These are phyloP conservation scores for Coffea eugenioides DNA, from an alignment of 257 asterid species.

Conservation along the genomic window DNA sequence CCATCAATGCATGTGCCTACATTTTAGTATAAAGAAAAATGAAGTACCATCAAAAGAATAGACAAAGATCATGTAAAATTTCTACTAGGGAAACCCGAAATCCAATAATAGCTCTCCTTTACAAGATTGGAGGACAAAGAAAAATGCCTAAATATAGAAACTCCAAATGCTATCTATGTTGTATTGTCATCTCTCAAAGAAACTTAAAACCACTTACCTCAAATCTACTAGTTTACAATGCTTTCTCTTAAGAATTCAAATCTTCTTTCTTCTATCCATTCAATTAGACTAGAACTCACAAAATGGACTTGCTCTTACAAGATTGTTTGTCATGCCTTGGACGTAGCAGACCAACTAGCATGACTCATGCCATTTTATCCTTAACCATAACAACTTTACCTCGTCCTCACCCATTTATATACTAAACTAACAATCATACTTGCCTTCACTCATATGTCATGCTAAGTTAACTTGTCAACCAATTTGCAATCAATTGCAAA, in stretches of 20 bases:
- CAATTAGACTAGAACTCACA: not conserved
- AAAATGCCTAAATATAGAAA: not conserved
- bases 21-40: not conserved
- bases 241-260: not conserved
- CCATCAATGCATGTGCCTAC: too few relatives aligned
- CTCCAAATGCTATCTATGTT: not conserved
- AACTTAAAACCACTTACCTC: not conserved
- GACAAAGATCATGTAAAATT: not conserved
- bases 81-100: not conserved
- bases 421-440: not conserved
- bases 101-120: not conserved
- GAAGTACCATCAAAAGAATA: not conserved
- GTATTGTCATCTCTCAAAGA: not conserved
- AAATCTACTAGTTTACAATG: not conserved
- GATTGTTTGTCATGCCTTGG: not conserved
- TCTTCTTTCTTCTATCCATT: not conserved
- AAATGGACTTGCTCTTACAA: not conserved
- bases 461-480: not conserved
- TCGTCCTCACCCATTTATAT: not conserved
- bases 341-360: not conserved
- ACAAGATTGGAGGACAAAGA: not conserved
- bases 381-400: not conserved
- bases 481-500: not conserved
- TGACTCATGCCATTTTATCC: not conserved
- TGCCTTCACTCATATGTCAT: not conserved